A percentile compares a stretch with the other conserved stretches of the same genome.
Conservation (phyloP, 371 early-diverging fungal species). For the Capniomyces stellatus region DNA sequence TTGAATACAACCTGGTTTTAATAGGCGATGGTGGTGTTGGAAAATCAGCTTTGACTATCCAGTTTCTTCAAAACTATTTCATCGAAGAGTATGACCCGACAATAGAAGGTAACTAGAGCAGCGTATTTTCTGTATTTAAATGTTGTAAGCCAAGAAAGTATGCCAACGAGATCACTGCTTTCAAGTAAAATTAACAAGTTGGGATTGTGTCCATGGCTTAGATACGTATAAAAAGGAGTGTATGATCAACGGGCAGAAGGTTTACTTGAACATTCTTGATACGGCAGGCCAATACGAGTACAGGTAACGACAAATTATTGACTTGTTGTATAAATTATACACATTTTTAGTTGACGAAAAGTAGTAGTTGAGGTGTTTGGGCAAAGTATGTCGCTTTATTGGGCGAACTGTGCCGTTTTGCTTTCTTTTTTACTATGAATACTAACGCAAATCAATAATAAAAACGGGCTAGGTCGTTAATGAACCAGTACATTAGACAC, state of each 20-base stretch:
- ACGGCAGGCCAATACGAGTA: constrained; percentile 92
- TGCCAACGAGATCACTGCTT: too few species aligned
- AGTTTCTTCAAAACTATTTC: constrained; percentile 77
- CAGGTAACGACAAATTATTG: constrained; percentile 23
- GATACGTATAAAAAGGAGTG: constrained; percentile 85
- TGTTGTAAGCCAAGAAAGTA: too few species aligned
- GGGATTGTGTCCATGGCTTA: too few species aligned
- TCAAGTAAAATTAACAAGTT: too few species aligned
- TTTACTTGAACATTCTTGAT: constrained; percentile 76
- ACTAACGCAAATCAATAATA: too few species aligned
- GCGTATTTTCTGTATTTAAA: too few species aligned
- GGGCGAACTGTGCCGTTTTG: too few species aligned
- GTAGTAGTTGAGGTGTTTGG: too few species aligned
- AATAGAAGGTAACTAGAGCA: constrained; percentile 58
- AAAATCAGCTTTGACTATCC: constrained; percentile 77
- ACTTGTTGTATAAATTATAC: not conserved
- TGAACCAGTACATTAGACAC: constrained; percentile 65
- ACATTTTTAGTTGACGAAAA: too few species aligned
- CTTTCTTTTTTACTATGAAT: too few species aligned
- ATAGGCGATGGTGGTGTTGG: constrained; percentile 37
- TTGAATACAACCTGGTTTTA: constrained; percentile 25
- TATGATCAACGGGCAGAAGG: constrained; percentile 61
- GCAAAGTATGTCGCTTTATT: too few species aligned
- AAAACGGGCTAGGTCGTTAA: constrained; percentile 31
- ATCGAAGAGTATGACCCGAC: constrained; percentile 90